Conservation (phyloP, 768 basidiomycete species). For the Nevesoporus exiguus region DNA sequence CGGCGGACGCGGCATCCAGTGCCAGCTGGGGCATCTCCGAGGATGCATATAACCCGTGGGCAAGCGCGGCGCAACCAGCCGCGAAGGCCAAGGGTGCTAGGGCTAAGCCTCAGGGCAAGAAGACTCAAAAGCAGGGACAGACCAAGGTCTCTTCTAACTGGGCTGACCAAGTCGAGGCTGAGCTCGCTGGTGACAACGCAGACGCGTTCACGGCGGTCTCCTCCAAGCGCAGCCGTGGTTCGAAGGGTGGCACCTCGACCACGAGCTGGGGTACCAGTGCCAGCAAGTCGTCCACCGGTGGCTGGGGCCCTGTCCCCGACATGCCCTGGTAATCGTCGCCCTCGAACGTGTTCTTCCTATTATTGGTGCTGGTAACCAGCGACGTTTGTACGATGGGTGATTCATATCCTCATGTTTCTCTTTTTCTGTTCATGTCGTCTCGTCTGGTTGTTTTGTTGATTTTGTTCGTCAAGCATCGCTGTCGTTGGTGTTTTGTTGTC, state of each 20-base stretch:
- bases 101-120: slow-evolving; percentile 2
- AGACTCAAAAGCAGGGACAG: slow-evolving; percentile 8
- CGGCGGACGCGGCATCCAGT: slow-evolving; percentile 15
- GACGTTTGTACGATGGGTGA: slow-evolving; percentile 4
- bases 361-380: too few relatives aligned
- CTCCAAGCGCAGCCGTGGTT: slow-evolving; percentile 13
- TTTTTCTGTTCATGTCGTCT: not conserved
- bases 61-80: not conserved
- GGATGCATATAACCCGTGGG: slow-evolving; percentile 24
- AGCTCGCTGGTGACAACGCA: not conserved
- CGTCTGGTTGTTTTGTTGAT: slow-evolving; percentile 1
- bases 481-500: not conserved
- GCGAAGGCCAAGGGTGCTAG: slow-evolving; percentile 2
- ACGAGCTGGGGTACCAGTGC: slow-evolving; percentile 6
- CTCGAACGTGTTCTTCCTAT: not conserved
- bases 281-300: slow-evolving; percentile 21
- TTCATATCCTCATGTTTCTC: not conserved
- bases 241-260: slow-evolving; percentile 14
- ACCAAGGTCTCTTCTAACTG: slow-evolving; percentile 11
- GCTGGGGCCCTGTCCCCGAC: slow-evolving; percentile 25
- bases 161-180: slow-evolving; percentile 29
- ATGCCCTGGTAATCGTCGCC: slow-evolving; percentile 23
- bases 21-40: slow-evolving; percentile 24
- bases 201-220: not conserved
- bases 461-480: not conserved